A percentile compares a stretch with the other conserved stretches of the same genome.
These are phyloP conservation scores for Melaleuca alternifolia DNA, from an alignment of 345 rosid genomes.

Conservation along the genomic window DNA sequence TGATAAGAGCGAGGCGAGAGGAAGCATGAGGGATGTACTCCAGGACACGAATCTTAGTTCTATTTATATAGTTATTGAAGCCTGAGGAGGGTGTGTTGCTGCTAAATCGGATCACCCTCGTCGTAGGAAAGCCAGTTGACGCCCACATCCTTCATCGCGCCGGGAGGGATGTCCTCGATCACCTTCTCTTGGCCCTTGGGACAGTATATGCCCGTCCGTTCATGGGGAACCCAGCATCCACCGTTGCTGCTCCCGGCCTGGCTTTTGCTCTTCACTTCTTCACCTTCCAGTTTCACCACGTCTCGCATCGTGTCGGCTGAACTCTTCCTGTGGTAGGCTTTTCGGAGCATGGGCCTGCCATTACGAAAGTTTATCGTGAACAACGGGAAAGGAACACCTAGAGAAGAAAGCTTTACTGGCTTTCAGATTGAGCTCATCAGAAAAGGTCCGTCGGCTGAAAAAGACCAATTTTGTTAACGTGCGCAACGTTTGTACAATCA, in stretches of 20 bases:
- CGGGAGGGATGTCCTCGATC: constrained; percentile 23
- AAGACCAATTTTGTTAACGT: not conserved
- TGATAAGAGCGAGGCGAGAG: not conserved
- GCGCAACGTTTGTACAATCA: not conserved
- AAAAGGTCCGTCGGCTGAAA: not conserved
- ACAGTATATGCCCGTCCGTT: constrained; percentile 25
- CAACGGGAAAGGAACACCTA: not conserved
- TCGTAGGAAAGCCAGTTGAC: constrained; percentile 4
- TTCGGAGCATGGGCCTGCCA: constrained; percentile 19
- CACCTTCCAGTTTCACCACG: constrained; percentile 8
- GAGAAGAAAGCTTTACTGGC: not conserved
- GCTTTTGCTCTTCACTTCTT: constrained; percentile 9
- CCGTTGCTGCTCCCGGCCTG: not conserved
- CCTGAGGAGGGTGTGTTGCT: not conserved
- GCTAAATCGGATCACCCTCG: not conserved
- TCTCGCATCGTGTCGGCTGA: not conserved
- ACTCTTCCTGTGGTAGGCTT: constrained; percentile 20
- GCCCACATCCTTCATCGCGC: constrained; percentile 14
- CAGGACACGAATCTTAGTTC: not conserved
- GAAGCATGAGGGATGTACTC: not conserved
- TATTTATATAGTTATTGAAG: not conserved
- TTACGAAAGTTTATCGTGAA: not conserved
- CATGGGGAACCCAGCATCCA: constrained; percentile 24
- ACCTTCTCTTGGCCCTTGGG: constrained; percentile 47
- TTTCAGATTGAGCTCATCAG: not conserved